Percentiles rank a stretch among this genome's conserved stretches.
Conservation (phyloP, 495 filamentous ascomycete species). For the Hypoxylon perforatum region DNA sequence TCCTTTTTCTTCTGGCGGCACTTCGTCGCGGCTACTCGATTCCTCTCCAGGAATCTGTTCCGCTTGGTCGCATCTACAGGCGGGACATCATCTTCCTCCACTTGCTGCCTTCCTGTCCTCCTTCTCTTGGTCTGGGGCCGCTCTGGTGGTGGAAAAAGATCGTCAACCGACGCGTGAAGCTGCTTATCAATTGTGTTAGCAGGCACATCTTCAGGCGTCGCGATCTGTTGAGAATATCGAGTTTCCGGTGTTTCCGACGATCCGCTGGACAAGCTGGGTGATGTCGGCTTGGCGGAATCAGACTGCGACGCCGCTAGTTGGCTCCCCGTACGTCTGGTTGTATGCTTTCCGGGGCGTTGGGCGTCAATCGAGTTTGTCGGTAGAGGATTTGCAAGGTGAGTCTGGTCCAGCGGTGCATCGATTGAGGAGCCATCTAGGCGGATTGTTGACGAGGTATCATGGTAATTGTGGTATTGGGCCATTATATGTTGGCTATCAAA, state of each 20-base stretch:
- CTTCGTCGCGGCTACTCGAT: conserved; percentile 85
- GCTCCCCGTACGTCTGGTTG: conserved; percentile 1
- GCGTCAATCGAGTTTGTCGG: conserved; percentile 1
- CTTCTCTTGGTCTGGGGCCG: conserved; percentile 12
- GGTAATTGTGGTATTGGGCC: conserved; percentile 13
- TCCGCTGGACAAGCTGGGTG: conserved; percentile 28
- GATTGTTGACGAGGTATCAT: conserved; percentile 5
- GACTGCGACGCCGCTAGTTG: conserved; percentile 8
- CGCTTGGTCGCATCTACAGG: conserved; percentile 47
- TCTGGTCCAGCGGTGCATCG: conserved; percentile 10
- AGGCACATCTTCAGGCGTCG: conserved; percentile 18
- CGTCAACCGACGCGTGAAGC: conserved; percentile 3
- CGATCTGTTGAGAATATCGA: conserved; percentile 34
- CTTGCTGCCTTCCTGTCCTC: conserved; percentile 19
- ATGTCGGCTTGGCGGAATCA: conserved; percentile 23
- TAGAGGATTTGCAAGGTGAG: conserved; percentile 1
- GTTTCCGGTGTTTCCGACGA: conserved; percentile 39
- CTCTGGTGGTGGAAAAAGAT: neutral
- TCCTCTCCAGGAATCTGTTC: conserved; percentile 75
- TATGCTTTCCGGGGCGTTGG: neutral
- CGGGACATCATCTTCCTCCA: neutral
- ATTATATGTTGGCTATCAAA: conserved; percentile 23
- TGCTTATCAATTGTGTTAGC: neutral
- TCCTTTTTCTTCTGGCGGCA: conserved; percentile 90
- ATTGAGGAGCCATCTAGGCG: conserved; percentile 17